A percentile compares a stretch with the other conserved stretches of the same genome.
Conservation (phyloP, 345 rosid genomes). For the Rhodomyrtus tomentosa region DNA sequence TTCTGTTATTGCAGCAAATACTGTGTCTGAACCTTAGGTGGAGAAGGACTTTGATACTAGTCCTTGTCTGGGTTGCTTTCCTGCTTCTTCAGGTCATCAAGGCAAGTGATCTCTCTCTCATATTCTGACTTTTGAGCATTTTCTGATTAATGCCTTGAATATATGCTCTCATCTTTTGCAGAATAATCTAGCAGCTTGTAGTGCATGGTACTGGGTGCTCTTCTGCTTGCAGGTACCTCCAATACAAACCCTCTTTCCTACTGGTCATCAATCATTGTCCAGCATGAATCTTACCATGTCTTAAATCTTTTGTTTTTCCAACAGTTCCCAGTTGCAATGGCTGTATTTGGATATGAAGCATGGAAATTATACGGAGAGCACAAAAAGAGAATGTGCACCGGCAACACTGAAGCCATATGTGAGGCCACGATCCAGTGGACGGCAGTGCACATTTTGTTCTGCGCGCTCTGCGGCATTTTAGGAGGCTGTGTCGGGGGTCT, state of each 20-base stretch:
- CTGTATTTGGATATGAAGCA: slow-evolving; percentile 65
- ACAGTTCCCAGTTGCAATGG: slow-evolving; percentile 60
- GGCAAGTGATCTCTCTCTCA: slow-evolving; percentile 12
- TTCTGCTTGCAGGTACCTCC: slow-evolving; percentile 66
- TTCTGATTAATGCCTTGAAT: background rate
- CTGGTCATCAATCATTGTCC: background rate
- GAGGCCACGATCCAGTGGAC: slow-evolving; percentile 95
- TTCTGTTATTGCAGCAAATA: slow-evolving; percentile 32
- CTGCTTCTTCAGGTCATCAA: slow-evolving; percentile 64
- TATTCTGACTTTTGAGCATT: background rate
- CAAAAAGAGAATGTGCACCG: slow-evolving; percentile 42
- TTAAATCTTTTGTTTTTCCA: background rate
- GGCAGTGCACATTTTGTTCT: slow-evolving; percentile 51
- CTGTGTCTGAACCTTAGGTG: slow-evolving; percentile 57
- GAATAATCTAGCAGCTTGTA: slow-evolving; percentile 64
- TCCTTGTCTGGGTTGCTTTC: slow-evolving; percentile 54
- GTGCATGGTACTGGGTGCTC: slow-evolving; percentile 64
- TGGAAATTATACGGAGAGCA: slow-evolving; percentile 44
- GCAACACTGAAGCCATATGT: slow-evolving; percentile 59
- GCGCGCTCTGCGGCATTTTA: slow-evolving; percentile 69
- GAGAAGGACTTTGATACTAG: slow-evolving; percentile 45
- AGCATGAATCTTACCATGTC: background rate
- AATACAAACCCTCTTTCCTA: background rate
- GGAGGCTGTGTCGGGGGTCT: slow-evolving; percentile 95
- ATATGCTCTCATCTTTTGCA: slow-evolving; percentile 18